These are phyloP conservation scores for Tulasnella sp. DNA, from an alignment of 768 basidiomycete species.

Conservation along the genomic window DNA sequence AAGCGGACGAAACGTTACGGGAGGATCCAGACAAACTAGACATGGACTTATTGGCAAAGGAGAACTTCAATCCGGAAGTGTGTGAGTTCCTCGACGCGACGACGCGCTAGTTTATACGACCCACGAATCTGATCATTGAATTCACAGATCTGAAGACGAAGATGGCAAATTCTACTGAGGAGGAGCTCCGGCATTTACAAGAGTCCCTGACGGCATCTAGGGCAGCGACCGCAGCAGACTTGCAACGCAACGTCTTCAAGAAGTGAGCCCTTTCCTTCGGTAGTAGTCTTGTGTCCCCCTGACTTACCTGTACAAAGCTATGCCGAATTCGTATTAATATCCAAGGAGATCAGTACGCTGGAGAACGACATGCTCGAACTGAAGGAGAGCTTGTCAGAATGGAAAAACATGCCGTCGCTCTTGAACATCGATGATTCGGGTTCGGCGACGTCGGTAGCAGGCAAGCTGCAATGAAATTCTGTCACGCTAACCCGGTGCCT, in stretches of 20 bases:
- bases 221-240: constrained; percentile 60
- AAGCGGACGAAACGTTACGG: constrained; percentile 33
- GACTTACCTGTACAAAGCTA: constrained; percentile 44
- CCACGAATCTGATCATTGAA: constrained; percentile 7
- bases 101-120: no score
- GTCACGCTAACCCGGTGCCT: not conserved
- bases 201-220: constrained; percentile 61
- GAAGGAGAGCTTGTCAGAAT: constrained; percentile 87
- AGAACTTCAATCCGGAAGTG: constrained; percentile 77
- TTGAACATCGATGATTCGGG: constrained; percentile 75
- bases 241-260: constrained; percentile 91
- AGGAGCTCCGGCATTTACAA: constrained; percentile 63
- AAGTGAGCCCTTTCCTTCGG: constrained; percentile 40
- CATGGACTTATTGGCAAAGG: constrained; percentile 53
- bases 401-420: constrained; percentile 90
- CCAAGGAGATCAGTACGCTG: constrained; percentile 90
- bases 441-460: constrained; percentile 40
- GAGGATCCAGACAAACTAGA: constrained; percentile 55
- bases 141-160: constrained; percentile 63
- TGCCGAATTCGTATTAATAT: constrained; percentile 90
- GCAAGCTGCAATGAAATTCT: constrained; percentile 23
- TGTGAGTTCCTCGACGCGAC: constrained; percentile 47
- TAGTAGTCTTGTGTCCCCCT: not conserved
- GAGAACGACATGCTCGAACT: constrained; percentile 98
- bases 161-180: constrained; percentile 80